A percentile compares a stretch with the other conserved stretches of the same genome.
phyloP scores from a whole-genome alignment of 2,329 filamentous ascomycete genomes.

The Fusarium euwallaceae region DNA sequence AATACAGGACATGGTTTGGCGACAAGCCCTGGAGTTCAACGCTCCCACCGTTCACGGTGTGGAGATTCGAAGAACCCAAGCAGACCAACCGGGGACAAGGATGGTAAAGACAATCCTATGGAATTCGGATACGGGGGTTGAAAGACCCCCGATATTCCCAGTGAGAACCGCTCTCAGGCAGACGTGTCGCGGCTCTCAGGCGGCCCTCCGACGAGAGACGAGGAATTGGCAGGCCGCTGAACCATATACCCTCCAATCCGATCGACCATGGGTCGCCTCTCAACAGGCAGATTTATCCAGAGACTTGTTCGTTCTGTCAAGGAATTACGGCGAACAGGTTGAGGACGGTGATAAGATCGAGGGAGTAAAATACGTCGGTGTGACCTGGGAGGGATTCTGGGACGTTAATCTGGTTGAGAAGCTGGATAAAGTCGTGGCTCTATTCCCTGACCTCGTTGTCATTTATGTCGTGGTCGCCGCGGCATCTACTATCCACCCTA shows the following conservation, averaged over 20 bases:
- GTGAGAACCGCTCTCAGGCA: too few relatives aligned
- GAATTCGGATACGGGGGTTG: not conserved
- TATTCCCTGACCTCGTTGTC: not conserved
- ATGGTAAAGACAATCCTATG: not conserved
- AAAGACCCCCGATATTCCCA: not conserved
- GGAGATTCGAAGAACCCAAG: not conserved
- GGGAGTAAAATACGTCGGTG: not conserved
- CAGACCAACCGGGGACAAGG: not conserved
- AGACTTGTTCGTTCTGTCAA: not conserved
- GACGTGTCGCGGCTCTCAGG: too few relatives aligned
- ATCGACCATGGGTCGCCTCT: too few relatives aligned
- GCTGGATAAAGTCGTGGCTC: not conserved
- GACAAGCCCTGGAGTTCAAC: not conserved
- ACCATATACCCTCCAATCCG: too few relatives aligned
- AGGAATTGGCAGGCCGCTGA: too few relatives aligned
- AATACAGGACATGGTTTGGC: slow-evolving; percentile 16
- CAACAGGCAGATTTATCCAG: not conserved
- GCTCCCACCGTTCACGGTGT: not conserved
- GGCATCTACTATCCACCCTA: not conserved
- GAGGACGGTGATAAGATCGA: too few relatives aligned
- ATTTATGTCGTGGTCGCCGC: not conserved
- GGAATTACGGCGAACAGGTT: too few relatives aligned
- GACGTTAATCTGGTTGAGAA: not conserved
- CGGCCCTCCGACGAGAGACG: too few relatives aligned
- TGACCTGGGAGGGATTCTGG: not conserved